Conservation (phyloP, 2,329 filamentous ascomycete species). For the Neocucurbitaria cava region DNA sequence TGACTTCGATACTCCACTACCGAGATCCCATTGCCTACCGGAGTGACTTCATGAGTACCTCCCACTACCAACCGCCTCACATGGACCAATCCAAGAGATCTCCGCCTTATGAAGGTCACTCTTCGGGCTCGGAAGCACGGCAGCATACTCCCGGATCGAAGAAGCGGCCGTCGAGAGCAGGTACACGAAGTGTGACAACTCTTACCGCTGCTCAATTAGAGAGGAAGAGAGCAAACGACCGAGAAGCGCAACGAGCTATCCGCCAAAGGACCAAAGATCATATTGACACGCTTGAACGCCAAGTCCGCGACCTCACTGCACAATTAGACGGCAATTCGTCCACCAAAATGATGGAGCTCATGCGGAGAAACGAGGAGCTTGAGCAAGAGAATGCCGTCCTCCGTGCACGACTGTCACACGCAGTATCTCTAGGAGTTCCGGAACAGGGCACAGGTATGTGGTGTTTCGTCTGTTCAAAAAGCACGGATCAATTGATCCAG, state of each 20-base stretch:
- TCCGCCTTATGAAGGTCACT: conserved; percentile 48
- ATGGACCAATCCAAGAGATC: conserved; percentile 47
- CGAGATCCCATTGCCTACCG: conserved; percentile 48
- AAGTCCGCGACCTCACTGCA: conserved; percentile 60
- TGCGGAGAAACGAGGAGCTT: conserved; percentile 61
- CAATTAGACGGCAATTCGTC: conserved; percentile 55
- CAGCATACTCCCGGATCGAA: conserved; percentile 49
- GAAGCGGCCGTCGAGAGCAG: conserved; percentile 61
- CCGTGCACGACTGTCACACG: conserved; percentile 57
- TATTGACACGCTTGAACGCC: conserved; percentile 63
- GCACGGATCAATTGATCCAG: conserved; percentile 37
- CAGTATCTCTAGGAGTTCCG: conserved; percentile 47
- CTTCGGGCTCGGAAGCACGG: conserved; percentile 48
- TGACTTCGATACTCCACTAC: conserved; percentile 52
- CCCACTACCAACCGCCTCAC: conserved; percentile 42
- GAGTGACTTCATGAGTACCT: conserved; percentile 49
- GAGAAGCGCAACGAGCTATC: conserved; percentile 66
- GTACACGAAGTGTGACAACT: conserved; percentile 64
- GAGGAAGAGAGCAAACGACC: conserved; percentile 66
- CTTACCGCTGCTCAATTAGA: conserved; percentile 65
- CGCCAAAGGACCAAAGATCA: conserved; percentile 66
- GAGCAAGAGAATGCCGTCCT: conserved; percentile 63
- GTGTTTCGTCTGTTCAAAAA: conserved; percentile 17
- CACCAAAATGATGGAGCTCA: conserved; percentile 58
- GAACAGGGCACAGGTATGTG: conserved; percentile 49